Evolutionary conservation across 2,329 filamentous ascomycete genomes (phyloP).

Genomic region (Harringtonia aguacate): DNA sequence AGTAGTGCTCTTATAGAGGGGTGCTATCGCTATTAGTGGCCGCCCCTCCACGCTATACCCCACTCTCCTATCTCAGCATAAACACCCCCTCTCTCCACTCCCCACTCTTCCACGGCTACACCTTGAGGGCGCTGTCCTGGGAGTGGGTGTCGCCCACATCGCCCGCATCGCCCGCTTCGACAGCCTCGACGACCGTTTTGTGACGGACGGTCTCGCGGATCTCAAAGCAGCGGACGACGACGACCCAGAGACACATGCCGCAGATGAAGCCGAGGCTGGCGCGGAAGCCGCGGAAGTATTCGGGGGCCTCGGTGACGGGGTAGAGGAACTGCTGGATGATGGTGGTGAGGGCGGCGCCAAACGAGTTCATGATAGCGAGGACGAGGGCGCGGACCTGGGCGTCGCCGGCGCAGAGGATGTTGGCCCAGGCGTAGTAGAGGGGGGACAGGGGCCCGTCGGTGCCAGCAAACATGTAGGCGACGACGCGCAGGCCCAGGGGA

Average conservation of each 20-base stretch:
- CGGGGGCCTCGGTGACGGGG: slow-evolving; percentile 20
- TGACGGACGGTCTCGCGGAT: background rate
- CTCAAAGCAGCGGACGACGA: slow-evolving; percentile 5
- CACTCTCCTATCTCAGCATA: no score
- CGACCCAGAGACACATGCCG: slow-evolving; percentile 7
- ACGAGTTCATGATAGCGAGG: slow-evolving; percentile 17
- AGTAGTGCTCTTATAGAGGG: no score
- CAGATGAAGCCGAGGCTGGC: slow-evolving; percentile 15
- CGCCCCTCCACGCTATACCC: no score
- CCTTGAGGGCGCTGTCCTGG: no score
- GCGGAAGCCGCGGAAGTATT: slow-evolving; percentile 18
- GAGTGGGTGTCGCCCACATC: no score
- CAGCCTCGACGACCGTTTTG: no score
- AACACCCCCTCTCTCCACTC: no score
- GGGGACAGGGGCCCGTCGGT: slow-evolving; percentile 23
- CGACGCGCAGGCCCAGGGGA: slow-evolving; percentile 20
- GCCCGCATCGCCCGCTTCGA: no score
- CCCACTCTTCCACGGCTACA: no score
- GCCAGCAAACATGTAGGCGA: slow-evolving; percentile 24
- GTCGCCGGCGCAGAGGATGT: slow-evolving; percentile 12
- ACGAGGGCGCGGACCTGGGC: slow-evolving; percentile 15
- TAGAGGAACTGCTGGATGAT: slow-evolving; percentile 23
- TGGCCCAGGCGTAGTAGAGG: slow-evolving; percentile 17
- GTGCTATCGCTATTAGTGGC: no score
- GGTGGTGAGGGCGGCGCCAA: slow-evolving; percentile 19